Conservation (phyloP, 1,139 yeast species). For the Pneumocystis oryctolagi region DNA sequence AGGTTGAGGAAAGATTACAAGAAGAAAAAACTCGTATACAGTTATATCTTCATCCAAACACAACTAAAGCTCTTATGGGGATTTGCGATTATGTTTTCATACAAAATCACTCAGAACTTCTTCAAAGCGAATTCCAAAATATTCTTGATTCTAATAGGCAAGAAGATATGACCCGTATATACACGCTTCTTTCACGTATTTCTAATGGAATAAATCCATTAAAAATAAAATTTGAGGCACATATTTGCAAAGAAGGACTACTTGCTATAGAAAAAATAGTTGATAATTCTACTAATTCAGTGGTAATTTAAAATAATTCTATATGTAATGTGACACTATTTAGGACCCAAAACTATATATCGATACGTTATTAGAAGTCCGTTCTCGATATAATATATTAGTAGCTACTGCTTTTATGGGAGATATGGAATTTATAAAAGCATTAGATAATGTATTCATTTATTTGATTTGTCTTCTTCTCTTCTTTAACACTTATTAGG, state of each 20-base stretch:
- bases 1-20: conserved; percentile 46
- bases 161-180: conserved; percentile 67
- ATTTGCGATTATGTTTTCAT: conserved; percentile 64
- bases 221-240: conserved; percentile 55
- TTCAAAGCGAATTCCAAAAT: conserved; percentile 61
- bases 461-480: not conserved
- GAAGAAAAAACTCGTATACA: conserved; percentile 73
- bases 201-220: conserved; percentile 63
- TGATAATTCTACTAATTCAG: conserved; percentile 29
- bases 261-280: conserved; percentile 54
- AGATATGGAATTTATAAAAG: conserved; percentile 68
- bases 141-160: conserved; percentile 64
- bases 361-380: conserved; percentile 57
- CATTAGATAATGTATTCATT: conserved; percentile 46
- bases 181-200: conserved; percentile 57
- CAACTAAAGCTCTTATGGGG: conserved; percentile 61
- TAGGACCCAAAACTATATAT: conserved; percentile 71
- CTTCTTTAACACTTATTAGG: conserved; percentile 21
- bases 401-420: conserved; percentile 57
- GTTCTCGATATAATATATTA: conserved; percentile 50
- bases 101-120: conserved; percentile 57
- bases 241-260: conserved; percentile 60
- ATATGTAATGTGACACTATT: conserved; percentile 15
- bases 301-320: conserved; percentile 16
- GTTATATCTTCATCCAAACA: conserved; percentile 71